A percentile compares a stretch with the other conserved stretches of the same genome.
Conservation (phyloP, 148 eudicot species). For the Vaccinium corymbosum region DNA sequence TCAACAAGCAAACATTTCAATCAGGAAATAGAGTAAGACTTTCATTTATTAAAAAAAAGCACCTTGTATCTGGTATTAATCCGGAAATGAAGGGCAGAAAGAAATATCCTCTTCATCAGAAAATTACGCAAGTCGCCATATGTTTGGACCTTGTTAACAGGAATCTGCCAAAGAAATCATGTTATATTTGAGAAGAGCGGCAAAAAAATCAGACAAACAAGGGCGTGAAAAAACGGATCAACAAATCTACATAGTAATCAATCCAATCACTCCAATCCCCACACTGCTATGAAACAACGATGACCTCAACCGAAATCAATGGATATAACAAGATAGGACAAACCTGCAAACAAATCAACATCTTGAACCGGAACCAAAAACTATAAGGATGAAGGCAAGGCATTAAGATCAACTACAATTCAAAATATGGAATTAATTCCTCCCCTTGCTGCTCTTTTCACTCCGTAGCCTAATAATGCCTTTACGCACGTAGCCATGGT, state of each 20-base stretch:
- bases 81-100: slow-evolving; percentile 96
- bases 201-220: neutral
- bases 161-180: slow-evolving; percentile 54
- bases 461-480: neutral
- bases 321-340: neutral
- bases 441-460: neutral
- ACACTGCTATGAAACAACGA: neutral
- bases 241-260: neutral
- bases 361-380: neutral
- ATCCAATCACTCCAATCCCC: neutral
- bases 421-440: neutral
- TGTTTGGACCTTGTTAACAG: slow-evolving; percentile 82
- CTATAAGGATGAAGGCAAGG: neutral
- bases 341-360: neutral
- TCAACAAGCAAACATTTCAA: neutral
- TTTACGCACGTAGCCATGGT: neutral
- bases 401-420: neutral
- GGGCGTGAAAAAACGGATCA: neutral
- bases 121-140: slow-evolving; percentile 84
- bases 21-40: neutral
- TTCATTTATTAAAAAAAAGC: slow-evolving; percentile 2
- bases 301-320: neutral
- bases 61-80: slow-evolving; percentile 99
- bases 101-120: slow-evolving; percentile 97
- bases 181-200: neutral